Evolutionary conservation across 495 filamentous ascomycete genomes (phyloP).

Genomic region (Aspergillus diversus): DNA sequence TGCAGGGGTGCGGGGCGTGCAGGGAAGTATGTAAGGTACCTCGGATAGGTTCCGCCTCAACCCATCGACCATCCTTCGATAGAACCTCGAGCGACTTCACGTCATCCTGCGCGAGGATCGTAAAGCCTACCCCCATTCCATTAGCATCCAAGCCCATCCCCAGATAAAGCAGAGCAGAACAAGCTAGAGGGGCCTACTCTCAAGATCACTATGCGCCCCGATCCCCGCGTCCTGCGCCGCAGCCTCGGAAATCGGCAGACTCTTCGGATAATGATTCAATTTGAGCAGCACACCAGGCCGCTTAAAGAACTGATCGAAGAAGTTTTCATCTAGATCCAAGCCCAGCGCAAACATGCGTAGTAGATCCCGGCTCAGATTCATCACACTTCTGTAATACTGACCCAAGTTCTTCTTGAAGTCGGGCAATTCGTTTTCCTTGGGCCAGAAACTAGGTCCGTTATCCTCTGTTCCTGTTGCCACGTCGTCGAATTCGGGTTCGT

Average conservation of each 20-base stretch:
- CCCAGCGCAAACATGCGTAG: constrained; percentile 8
- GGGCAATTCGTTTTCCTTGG: not conserved
- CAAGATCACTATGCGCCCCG: constrained; percentile 1
- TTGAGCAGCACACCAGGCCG: not conserved
- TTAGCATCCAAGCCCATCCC: not conserved
- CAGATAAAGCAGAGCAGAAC: not conserved
- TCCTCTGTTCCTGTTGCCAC: not conserved
- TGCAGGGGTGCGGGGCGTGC: too few species aligned
- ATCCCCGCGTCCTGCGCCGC: not conserved
- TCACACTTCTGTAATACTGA: constrained; percentile 3
- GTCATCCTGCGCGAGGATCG: not conserved
- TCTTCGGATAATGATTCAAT: constrained; percentile 1
- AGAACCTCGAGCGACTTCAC: not conserved
- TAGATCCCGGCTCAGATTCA: not conserved
- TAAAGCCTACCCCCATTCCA: not conserved
- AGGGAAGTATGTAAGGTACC: too few species aligned
- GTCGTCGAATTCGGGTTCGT: not conserved
- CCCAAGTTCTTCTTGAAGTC: constrained; percentile 3
- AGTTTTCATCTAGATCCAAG: constrained; percentile 6
- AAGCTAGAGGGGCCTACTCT: not conserved
- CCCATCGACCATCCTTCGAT: not conserved
- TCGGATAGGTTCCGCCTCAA: not conserved
- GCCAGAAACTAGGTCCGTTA: constrained; percentile 1
- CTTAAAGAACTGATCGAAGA: constrained; percentile 9
- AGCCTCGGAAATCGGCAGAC: not conserved